Evolutionary conservation across 1,284 basidiomycete genomes (phyloP).

Genomic region (Ceratobasidium sp.): DNA sequence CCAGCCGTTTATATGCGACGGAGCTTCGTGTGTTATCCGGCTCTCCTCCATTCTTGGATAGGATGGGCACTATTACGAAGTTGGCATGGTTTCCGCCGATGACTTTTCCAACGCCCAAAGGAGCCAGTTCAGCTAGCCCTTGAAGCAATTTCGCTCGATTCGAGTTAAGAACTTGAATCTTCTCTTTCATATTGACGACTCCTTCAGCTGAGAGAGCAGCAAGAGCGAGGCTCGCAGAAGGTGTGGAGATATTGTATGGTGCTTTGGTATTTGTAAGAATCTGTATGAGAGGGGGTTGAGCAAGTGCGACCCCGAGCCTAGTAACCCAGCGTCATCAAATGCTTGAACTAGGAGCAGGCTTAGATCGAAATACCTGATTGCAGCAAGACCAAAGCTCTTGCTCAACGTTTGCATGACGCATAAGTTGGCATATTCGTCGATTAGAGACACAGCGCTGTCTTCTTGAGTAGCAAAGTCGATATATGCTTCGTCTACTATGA

Average conservation of each 20-base stretch:
- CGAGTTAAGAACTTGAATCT: constrained; percentile 65
- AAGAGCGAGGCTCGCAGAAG: constrained; percentile 84
- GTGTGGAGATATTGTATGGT: constrained; percentile 95
- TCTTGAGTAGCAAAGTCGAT: constrained; percentile 85
- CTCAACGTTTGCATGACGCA: constrained; percentile 95
- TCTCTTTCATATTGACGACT: constrained; percentile 69
- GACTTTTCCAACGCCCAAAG: constrained; percentile 70
- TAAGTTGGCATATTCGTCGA: constrained; percentile 86
- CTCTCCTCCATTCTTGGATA: constrained; percentile 56
- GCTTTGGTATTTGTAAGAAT: constrained; percentile 96
- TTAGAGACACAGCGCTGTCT: constrained; percentile 69
- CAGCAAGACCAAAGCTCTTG: constrained; percentile 96
- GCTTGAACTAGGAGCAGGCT: not conserved
- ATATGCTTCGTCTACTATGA: constrained; percentile 97
- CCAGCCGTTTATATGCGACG: constrained; percentile 81
- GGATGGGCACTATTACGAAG: constrained; percentile 85
- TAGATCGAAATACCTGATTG: constrained; percentile 72
- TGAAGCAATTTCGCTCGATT: constrained; percentile 65
- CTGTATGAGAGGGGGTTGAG: constrained; percentile 89
- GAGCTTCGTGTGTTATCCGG: constrained; percentile 77
- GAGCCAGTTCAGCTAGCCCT: constrained; percentile 56
- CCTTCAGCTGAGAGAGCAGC: constrained; percentile 76
- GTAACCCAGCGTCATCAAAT: not conserved
- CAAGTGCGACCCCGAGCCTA: constrained; percentile 89
- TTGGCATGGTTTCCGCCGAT: constrained; percentile 92